A percentile compares a stretch with the other conserved stretches of the same genome.
Conservation (phyloP, 805 yeast genomes). For the Kodamaea restingae region DNA sequence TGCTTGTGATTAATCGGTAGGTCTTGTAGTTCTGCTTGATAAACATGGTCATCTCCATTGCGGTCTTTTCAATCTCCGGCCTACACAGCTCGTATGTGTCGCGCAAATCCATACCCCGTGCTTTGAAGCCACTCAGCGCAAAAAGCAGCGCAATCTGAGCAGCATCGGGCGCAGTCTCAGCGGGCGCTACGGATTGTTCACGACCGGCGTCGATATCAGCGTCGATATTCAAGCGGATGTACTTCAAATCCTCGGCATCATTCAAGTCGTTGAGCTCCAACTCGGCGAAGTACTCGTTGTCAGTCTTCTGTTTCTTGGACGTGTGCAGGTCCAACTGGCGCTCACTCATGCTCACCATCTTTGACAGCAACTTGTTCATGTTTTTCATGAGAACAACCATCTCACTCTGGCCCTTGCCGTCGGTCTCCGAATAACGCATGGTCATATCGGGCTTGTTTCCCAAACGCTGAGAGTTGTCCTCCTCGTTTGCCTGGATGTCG, state of each 20-base stretch:
- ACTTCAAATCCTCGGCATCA: conserved; percentile 44
- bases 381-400: conserved; percentile 74
- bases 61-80: conserved; percentile 39
- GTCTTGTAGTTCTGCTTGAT: conserved; percentile 55
- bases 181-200: conserved; percentile 23
- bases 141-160: conserved; percentile 16
- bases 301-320: conserved; percentile 5
- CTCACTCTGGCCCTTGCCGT: conserved; percentile 44
- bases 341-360: conserved; percentile 53
- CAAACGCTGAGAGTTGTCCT: conserved; percentile 67
- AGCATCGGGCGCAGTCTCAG: conserved; percentile 13
- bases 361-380: conserved; percentile 82
- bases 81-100: conserved; percentile 28
- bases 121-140: conserved; percentile 13
- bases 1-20: conserved; percentile 32
- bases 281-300: conserved; percentile 40
- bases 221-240: conserved; percentile 46
- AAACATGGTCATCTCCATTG: conserved; percentile 42
- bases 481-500: conserved; percentile 76
- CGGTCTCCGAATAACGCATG: conserved; percentile 57
- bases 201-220: conserved; percentile 22
- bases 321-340: conserved; percentile 28
- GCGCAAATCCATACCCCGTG: conserved; percentile 20
- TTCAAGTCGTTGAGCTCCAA: conserved; percentile 50
- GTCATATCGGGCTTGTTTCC: conserved; percentile 89